These are phyloP conservation scores for Fomitopsis betulina DNA, from an alignment of 1,284 basidiomycete genomes.

Conservation along the genomic window DNA sequence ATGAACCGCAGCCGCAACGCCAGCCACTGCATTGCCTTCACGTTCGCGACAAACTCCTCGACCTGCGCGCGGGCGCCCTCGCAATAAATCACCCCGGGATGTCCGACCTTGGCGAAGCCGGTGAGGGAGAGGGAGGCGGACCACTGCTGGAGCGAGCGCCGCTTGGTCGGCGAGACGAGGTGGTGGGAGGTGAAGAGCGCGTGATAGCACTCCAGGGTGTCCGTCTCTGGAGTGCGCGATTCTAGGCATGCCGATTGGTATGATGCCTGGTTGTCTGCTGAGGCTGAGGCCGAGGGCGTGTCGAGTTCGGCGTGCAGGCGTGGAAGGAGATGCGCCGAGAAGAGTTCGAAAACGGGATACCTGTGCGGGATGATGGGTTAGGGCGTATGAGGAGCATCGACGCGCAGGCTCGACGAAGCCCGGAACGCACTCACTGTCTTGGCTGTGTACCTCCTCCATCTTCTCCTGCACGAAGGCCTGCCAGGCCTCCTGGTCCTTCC, in stretches of 20 bases:
- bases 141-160: constrained; percentile 58
- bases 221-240: background rate
- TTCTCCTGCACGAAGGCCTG: constrained; percentile 38
- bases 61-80: constrained; percentile 49
- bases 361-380: constrained; percentile 27
- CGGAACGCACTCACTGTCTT: constrained; percentile 42
- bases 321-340: constrained; percentile 56
- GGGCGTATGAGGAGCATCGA: background rate
- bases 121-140: constrained; percentile 49
- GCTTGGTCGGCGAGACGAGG: constrained; percentile 64
- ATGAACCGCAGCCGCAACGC: constrained; percentile 62
- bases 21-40: constrained; percentile 78
- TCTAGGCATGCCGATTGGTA: background rate
- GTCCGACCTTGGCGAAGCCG: constrained; percentile 71
- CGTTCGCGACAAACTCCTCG: constrained; percentile 59
- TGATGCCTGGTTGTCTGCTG: background rate
- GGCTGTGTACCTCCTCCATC: constrained; percentile 33
- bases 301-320: constrained; percentile 39
- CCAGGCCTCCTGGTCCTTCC: constrained; percentile 52
- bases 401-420: background rate
- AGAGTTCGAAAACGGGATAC: constrained; percentile 55
- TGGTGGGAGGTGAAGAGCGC: constrained; percentile 72
- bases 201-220: constrained; percentile 36
- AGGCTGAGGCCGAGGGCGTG: background rate
- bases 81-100: constrained; percentile 72